A percentile compares a stretch with the other conserved stretches of the same genome.
phyloP scores from a whole-genome alignment of 2,329 filamentous ascomycete genomes.

The Akanthomyces dipterigenus region DNA sequence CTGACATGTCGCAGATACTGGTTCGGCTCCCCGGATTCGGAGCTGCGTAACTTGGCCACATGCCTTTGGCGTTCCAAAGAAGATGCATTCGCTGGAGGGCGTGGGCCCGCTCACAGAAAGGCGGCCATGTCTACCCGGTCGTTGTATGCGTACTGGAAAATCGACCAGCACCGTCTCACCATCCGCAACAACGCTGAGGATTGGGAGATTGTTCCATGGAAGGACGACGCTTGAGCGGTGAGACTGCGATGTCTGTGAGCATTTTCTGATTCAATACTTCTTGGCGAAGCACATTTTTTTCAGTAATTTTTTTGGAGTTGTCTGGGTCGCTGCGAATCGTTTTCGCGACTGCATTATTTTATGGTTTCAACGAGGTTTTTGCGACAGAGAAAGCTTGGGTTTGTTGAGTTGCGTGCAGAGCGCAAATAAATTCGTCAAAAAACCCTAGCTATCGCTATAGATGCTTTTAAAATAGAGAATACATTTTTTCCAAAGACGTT shows the following conservation, averaged over 20 bases:
- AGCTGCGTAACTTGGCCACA: slow-evolving; percentile 75
- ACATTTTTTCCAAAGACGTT: slow-evolving; percentile 11
- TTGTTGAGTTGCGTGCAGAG: slow-evolving; percentile 13
- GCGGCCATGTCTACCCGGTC: slow-evolving; percentile 59
- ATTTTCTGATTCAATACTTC: slow-evolving; percentile 1
- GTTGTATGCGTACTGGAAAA: slow-evolving; percentile 60
- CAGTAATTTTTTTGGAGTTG: not conserved
- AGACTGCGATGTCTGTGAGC: slow-evolving; percentile 10
- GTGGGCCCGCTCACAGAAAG: slow-evolving; percentile 54
- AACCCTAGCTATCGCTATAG: slow-evolving; percentile 13
- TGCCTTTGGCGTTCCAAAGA: slow-evolving; percentile 58
- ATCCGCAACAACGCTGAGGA: slow-evolving; percentile 57
- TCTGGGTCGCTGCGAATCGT: not conserved
- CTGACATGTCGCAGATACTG: slow-evolving; percentile 56
- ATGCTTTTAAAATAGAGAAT: slow-evolving; percentile 11
- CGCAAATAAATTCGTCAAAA: slow-evolving; percentile 14
- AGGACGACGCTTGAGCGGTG: slow-evolving; percentile 14
- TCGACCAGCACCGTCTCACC: slow-evolving; percentile 63
- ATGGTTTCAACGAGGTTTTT: slow-evolving; percentile 7
- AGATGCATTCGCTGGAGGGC: slow-evolving; percentile 53
- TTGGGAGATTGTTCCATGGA: slow-evolving; percentile 60
- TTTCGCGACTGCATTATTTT: slow-evolving; percentile 1
- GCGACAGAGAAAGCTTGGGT: slow-evolving; percentile 11
- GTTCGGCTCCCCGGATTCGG: slow-evolving; percentile 68
- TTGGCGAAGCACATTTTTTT: not conserved